These are phyloP conservation scores for Mycena rebaudengoi DNA, from an alignment of 768 basidiomycete species.

Conservation along the genomic window DNA sequence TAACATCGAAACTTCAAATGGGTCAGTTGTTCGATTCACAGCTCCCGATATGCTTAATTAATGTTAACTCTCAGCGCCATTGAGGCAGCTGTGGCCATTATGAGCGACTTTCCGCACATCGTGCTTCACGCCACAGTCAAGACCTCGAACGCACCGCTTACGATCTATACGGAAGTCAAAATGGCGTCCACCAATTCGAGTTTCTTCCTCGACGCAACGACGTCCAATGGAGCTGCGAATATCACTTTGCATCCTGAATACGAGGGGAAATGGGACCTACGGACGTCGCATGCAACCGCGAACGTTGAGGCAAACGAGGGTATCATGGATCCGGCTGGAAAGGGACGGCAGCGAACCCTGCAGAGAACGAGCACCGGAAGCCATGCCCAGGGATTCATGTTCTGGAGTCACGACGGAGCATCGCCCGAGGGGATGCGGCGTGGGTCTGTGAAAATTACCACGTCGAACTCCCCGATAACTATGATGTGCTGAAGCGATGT, in stretches of 20 bases:
- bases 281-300: neutral
- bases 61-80: conserved; percentile 4
- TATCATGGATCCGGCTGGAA: neutral
- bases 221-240: neutral
- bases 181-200: neutral
- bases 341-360: conserved; percentile 1
- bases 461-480: conserved; percentile 1
- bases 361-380: neutral
- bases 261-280: conserved; percentile 18
- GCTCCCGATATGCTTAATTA: neutral
- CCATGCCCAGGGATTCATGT: neutral
- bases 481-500: too few species aligned
- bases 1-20: conserved; percentile 16
- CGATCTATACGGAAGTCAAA: neutral
- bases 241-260: neutral
- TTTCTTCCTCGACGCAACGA: conserved; percentile 16
- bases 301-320: neutral
- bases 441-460: conserved; percentile 1
- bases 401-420: conserved; percentile 7
- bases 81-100: neutral
- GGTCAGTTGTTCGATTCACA: neutral
- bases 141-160: conserved; percentile 2
- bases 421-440: neutral
- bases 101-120: neutral
- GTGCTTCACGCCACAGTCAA: neutral